Base-by-base conservation (phyloP, 225 moss, liverwort and hornwort genomes). In the Bryoerythrophyllum caledonicum region DNA sequence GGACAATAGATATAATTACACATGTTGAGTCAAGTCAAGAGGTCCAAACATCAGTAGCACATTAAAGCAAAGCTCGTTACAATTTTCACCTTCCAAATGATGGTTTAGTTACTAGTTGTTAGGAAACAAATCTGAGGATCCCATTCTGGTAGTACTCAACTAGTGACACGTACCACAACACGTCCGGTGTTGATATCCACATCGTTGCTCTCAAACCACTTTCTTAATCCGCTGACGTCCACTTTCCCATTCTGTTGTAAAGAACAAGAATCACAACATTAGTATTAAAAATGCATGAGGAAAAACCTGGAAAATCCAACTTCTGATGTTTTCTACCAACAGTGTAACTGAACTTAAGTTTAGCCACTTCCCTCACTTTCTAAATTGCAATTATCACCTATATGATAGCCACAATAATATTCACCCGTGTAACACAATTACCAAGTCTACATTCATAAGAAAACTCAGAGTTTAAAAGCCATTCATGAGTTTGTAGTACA, bases 141-240 rank as follows among this genome's bases (percentile, higher is more conserved):
- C 34, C 34, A 34, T 34, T 34, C 30, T 30, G 30, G 30, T 30
- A 30, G 30, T 30, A 30, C 30, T 30, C 34, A 34, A 34, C 3
- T 34, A 34, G 34, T 34, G 34, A 12, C 68, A 78, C 90, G 83
- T 64, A 91, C 97, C 92, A 97, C 97, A 74, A 97, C 97, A 19
- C 86, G 87, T 13, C 94, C 94, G 63, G 72, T 49, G 60, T 75
- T 73, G 38, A 60, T 68, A 68, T 97, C 86, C 27, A 97, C 28
- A 60, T 72, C 61, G 37, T 92, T 94, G 11, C 20, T 61, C 62
- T 79, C 71, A 62, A 97, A 97, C 97, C 97, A 97, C 41, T 82
- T 63, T 64, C 67, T 78, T 78, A 97, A 78, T 49, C 81, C 85
- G 72, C 68, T 65, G 70, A 77, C 52, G 28, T 82, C 81, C 81